phyloP scores from a whole-genome alignment of 73 alveolate genomes.

The Effrenium voratum region DNA sequence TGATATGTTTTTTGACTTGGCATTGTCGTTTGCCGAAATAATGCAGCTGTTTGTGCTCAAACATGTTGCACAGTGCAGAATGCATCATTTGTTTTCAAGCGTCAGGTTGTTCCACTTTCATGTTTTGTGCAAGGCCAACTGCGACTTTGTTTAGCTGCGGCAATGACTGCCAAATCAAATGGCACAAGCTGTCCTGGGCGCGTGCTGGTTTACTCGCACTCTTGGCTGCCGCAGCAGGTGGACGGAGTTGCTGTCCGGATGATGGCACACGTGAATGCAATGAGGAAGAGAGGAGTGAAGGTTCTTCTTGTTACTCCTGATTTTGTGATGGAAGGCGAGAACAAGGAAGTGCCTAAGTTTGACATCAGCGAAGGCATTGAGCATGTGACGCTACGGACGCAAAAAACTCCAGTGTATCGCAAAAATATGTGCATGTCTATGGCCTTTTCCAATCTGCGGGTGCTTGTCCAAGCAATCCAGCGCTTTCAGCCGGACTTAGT shows the following conservation, averaged over 20 bases:
- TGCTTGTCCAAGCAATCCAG: constrained; percentile 7
- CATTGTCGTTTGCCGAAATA: not conserved
- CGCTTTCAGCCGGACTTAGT: constrained; percentile 63
- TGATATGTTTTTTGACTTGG: no score
- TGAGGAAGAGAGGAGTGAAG: constrained; percentile 70
- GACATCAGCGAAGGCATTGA: constrained; percentile 35
- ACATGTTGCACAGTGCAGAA: not conserved
- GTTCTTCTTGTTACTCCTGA: constrained; percentile 64
- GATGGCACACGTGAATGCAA: constrained; percentile 89
- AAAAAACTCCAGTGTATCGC: constrained; percentile 47
- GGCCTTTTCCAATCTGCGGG: constrained; percentile 36
- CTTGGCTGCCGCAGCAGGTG: constrained; percentile 85
- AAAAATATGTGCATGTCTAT: constrained; percentile 82
- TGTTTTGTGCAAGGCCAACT: not conserved
- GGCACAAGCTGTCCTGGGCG: constrained; percentile 63
- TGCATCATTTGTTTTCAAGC: not conserved
- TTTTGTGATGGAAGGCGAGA: constrained; percentile 4
- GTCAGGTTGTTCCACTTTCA: not conserved
- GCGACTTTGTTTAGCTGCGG: not conserved
- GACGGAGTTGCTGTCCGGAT: constrained; percentile 85
- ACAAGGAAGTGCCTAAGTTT: not conserved
- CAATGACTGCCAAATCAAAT: constrained; percentile 49
- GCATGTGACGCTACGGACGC: constrained; percentile 62
- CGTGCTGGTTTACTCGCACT: constrained; percentile 70
- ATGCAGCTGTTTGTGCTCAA: not conserved